phyloP scores from a whole-genome alignment of 768 basidiomycete species.

The Mycena rebaudengoi region DNA sequence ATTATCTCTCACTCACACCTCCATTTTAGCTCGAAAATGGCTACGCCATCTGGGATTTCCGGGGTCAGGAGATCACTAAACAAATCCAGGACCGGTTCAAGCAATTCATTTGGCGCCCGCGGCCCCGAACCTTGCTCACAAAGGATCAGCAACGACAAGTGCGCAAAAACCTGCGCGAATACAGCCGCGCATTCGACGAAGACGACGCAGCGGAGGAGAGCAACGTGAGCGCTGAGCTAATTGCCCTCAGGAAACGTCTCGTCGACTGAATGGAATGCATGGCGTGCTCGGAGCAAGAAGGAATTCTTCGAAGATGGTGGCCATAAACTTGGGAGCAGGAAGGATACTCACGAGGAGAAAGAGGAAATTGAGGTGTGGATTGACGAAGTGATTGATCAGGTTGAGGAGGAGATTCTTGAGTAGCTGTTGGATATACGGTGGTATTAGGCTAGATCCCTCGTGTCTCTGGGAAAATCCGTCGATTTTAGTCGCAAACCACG shows the following conservation, averaged over 20 bases:
- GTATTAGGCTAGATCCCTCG: conserved; percentile 21
- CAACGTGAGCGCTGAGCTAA: conserved; percentile 92
- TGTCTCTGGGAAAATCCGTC: too few relatives aligned
- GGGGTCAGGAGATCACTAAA: conserved; percentile 93
- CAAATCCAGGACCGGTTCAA: conserved; percentile 94
- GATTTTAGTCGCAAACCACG: too few relatives aligned
- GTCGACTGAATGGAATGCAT: conserved; percentile 99
- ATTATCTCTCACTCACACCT: conserved; percentile 12
- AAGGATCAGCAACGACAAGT: conserved; percentile 90
- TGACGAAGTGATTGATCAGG: conserved; percentile 93
- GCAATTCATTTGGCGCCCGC: conserved; percentile 98
- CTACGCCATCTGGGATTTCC: conserved; percentile 97
- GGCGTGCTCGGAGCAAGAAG: conserved; percentile 79
- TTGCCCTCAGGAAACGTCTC: conserved; percentile 88
- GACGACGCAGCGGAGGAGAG: conserved; percentile 96
- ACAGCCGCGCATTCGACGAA: conserved; percentile 92
- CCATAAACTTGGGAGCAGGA: conserved; percentile 43
- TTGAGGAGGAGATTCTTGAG: conserved; percentile 80
- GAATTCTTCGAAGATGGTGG: conserved; percentile 67
- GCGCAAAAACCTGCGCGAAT: conserved; percentile 90
- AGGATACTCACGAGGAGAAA: conserved; percentile 60
- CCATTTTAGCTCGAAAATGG: conserved; percentile 88
- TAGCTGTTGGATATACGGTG: conserved; percentile 36
- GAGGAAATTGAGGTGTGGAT: conserved; percentile 96
- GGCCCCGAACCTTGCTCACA: conserved; percentile 86